A percentile compares a stretch with the other conserved stretches of the same genome.
Evolutionary conservation across 495 filamentous ascomycete species (phyloP).

Genomic region (Neurospora sp.): DNA sequence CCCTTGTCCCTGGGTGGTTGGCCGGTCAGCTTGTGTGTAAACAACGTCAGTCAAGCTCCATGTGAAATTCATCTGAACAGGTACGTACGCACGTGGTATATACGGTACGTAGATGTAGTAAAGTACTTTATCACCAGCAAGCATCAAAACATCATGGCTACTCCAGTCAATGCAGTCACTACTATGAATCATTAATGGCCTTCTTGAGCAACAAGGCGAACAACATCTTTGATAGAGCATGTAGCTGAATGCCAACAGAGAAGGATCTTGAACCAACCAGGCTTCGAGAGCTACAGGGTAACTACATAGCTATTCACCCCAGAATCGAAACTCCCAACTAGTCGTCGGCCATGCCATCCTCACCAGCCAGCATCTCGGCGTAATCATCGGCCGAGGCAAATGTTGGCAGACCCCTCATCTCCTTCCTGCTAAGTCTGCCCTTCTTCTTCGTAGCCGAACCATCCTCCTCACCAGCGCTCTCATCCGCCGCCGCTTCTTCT

Average conservation of each 20-base stretch:
- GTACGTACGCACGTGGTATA: background rate
- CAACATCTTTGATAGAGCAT: background rate
- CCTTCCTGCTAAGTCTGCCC: slow-evolving; percentile 59
- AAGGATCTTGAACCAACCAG: background rate
- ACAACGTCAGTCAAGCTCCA: background rate
- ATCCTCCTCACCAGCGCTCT: slow-evolving; percentile 19
- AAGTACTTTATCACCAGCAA: background rate
- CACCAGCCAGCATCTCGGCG: slow-evolving; percentile 69
- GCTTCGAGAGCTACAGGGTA: background rate
- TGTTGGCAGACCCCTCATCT: slow-evolving; percentile 77
- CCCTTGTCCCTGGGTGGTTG: background rate
- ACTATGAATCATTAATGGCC: background rate
- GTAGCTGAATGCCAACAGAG: background rate
- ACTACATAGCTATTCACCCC: background rate
- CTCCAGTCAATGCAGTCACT: background rate
- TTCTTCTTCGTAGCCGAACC: slow-evolving; percentile 25
- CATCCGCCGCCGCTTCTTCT: slow-evolving; percentile 17
- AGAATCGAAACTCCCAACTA: background rate
- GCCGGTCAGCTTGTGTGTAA: background rate
- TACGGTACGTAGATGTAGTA: background rate
- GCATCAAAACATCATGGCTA: background rate
- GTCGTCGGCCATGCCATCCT: slow-evolving; percentile 40
- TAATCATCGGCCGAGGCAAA: slow-evolving; percentile 94
- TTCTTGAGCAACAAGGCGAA: background rate
- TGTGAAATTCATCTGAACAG: background rate